These are phyloP conservation scores for grape (Vitis vinifera) DNA, from an alignment of 164 flowering plant species.

Conservation along the genomic window ASM3070453v1 NC_081823.1:2748001-2748500, in stretches of 20 bases:
- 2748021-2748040: conserved; percentile 90
- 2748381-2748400: conserved; percentile 85
- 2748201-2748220: conserved; percentile 65
- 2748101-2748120: conserved; percentile 97
- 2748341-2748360: conserved; percentile 97
- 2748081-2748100: conserved; percentile 84
- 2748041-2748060: conserved; percentile 75
- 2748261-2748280: conserved; percentile 44
- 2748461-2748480: conserved; percentile 97
- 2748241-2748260: conserved; percentile 25
- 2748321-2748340: conserved; percentile 99
- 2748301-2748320: conserved; percentile 89
- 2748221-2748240: conserved; percentile 51
- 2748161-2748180: conserved; percentile 89
- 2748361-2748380: conserved; percentile 98
- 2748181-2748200: conserved; percentile 81
- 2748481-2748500: conserved; percentile 10
- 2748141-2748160: conserved; percentile 90
- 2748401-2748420: conserved; percentile 95
- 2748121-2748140: conserved; percentile 82
- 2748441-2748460: conserved; percentile 71
- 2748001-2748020: conserved; percentile 85
- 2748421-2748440: conserved; percentile 93
- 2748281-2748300: conserved; percentile 94
- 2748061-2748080: conserved; percentile 72